Conservation (phyloP, 164 flowering plant genomes). For the Annona squamosa region DNA sequence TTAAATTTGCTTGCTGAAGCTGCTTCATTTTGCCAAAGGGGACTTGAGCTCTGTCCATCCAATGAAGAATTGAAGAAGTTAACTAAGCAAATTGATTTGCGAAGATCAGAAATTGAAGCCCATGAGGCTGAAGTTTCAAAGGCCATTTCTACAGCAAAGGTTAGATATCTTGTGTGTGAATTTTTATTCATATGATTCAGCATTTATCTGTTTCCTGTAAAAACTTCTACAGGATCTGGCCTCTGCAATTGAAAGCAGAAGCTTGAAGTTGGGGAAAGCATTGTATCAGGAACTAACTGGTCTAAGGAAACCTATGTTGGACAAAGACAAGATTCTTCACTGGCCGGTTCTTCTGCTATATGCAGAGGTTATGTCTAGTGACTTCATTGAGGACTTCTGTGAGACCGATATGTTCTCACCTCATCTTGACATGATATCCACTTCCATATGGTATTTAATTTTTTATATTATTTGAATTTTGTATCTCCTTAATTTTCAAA, state of each 20-base stretch:
- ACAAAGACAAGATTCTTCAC: slow-evolving; percentile 65
- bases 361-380: slow-evolving; percentile 95
- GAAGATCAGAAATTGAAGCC: slow-evolving; percentile 41
- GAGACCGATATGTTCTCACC: slow-evolving; percentile 77
- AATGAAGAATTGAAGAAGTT: slow-evolving; percentile 79
- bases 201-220: slow-evolving; percentile 5
- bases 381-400: slow-evolving; percentile 90
- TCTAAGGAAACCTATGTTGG: slow-evolving; percentile 57
- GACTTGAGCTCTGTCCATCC: slow-evolving; percentile 47
- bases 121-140: slow-evolving; percentile 52
- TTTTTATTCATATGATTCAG: slow-evolving; percentile 1
- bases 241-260: slow-evolving; percentile 61
- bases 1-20: slow-evolving; percentile 70
- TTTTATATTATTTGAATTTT: not conserved
- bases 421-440: slow-evolving; percentile 93
- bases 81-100: slow-evolving; percentile 31
- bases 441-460: slow-evolving; percentile 5
- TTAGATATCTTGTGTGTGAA: slow-evolving; percentile 14
- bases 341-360: slow-evolving; percentile 95
- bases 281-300: slow-evolving; percentile 77
- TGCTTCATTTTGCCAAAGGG: slow-evolving; percentile 43
- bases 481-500: slow-evolving; percentile 59
- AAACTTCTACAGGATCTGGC: slow-evolving; percentile 48
- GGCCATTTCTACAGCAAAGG: slow-evolving; percentile 69
- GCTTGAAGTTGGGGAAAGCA: slow-evolving; percentile 67